Evolutionary conservation across 352 stramenopile genomes (phyloP), one percentile per base, ranked within the genome.

Genomic region (Phytophthora palmivora): DNA sequence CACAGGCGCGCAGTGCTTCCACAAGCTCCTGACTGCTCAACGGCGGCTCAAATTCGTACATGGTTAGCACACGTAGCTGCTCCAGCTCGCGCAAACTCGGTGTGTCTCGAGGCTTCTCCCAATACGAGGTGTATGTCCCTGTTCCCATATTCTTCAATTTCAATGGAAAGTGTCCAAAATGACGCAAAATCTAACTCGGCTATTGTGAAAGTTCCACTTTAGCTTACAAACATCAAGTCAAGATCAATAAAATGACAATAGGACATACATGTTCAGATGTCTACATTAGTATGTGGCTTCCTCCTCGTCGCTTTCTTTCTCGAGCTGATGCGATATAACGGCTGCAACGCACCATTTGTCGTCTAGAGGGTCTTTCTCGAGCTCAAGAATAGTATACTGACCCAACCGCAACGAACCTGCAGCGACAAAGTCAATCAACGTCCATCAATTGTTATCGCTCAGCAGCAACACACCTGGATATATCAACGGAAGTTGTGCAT

Each of bases 311-410:
- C 76, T 70, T 33, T 71, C 39, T n/a, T 39, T 59, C 36, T 78
- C 46, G 15, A 80, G 60, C 18, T 82, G 64, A 48, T 84, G 78
- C 11, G 74, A 78, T 8, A 76, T 78, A 42, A 80, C 66, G 9
- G 70, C 63, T 28, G 67, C 67, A 24, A 92, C 55, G 39, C 41
- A 26, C 84, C 84, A 92, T 41, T 75, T 73, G 36, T 70, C 76
- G 33, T 90, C 79, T 9, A 69, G 57, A 6, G 47, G 14, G 33
- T 77, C 63, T 66, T 84, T 83, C 42, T 84, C 80, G 0, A 94
- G 66, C 56, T 92, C 67, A 4, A 94, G 57, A n/a, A 91, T 82
- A 12, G 74, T 89, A 49, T 89, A 94, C 39, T 94, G 80, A n/a
- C 84, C 81, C 33, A 75, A 34, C 10, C 74, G 81, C 41, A 94